Percentiles rank a stretch among this genome's conserved stretches.
These are phyloP conservation scores for Xylariales sp. DNA, from an alignment of 2,329 filamentous ascomycete genomes.

Conservation along the genomic window DNA sequence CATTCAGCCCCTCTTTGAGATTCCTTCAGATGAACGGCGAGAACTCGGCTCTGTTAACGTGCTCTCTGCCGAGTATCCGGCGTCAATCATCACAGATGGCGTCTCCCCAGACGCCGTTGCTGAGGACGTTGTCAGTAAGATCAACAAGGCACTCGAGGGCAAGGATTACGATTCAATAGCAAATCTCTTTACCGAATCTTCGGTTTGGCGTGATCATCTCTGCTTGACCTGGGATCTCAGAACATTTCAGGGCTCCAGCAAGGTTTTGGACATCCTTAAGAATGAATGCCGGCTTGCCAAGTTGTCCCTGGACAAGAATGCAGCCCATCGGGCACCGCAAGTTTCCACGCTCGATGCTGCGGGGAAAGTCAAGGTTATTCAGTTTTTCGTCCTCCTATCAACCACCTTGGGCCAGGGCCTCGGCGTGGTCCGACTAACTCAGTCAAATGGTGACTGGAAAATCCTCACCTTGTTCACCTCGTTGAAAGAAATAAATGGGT, in stretches of 20 bases:
- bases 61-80: constrained; percentile 37
- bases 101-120: constrained; percentile 33
- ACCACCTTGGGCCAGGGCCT: constrained; percentile 50
- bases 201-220: constrained; percentile 57
- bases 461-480: constrained; percentile 61
- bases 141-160: constrained; percentile 29
- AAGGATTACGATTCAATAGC: constrained; percentile 29
- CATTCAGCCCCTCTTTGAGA: too few relatives aligned
- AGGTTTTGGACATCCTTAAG: not conserved
- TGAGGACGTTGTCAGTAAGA: constrained; percentile 9
- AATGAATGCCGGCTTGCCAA: not conserved
- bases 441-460: constrained; percentile 47
- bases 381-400: constrained; percentile 51
- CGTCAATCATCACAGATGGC: constrained; percentile 20
- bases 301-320: not conserved
- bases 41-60: constrained; percentile 52
- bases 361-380: constrained; percentile 46
- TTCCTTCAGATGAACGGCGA: constrained; percentile 5
- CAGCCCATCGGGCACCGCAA: constrained; percentile 18
- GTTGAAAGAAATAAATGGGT: constrained; percentile 47
- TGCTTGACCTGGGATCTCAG: constrained; percentile 32
- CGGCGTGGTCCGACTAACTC: constrained; percentile 50
- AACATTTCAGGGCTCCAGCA: not conserved
- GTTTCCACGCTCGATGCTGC: constrained; percentile 42
- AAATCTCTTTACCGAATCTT: constrained; percentile 36